Base-by-base conservation (phyloP, 176 grass and related monocot genomes). In the Zoysia pacifica region DNA sequence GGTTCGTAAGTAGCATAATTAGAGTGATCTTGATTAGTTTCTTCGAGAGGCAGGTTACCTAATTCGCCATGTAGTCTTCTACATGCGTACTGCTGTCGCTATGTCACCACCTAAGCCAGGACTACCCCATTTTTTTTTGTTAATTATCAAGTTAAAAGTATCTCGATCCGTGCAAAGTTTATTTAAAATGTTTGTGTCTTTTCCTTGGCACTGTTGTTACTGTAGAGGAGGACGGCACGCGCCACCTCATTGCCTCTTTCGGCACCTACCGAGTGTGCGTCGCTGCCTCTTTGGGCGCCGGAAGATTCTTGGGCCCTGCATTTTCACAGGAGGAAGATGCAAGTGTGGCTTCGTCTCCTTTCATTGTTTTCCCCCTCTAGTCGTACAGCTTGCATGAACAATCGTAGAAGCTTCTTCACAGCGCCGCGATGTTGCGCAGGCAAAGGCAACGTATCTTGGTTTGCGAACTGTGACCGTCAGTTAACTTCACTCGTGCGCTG, bases 11-110 rank as follows among this genome's bases (percentile, higher is more conserved):
- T 28, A 89, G 78, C 73, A 43, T 89, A 76, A 69, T 52, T 69
- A 77, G 73, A 81, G 82, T 49, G 77, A 76, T 85, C 49, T 80
- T 73, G 52, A 53, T 71, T 69, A 76, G 87, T 53, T 56, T 35
- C 64, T 69, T 69, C n/a, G 70, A 71, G 58, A 49, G 55, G 76
- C 81, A 79, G 69, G 69, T 60, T 55, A 49, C 73, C 85, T 85
- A 78, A 60, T 73, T 81, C 67, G 40, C 65, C 64, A 45, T 69
- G 75, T 84, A 82, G 68, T 48, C 10, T 41, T 64, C 36, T 76
- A 69, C 53, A 38, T 80, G 50, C 38, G 58, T 55, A 48, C 39
- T 52, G 43, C 50, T 43, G 62, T 40, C 35, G 42, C 66, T 1
- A 14, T 81, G 50, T 61, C 44, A 20, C 44, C 39, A 3, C 80